Evolutionary conservation across 208 protist genomes (phyloP).

Genomic region (Balamuthia mandrillaris): DNA sequence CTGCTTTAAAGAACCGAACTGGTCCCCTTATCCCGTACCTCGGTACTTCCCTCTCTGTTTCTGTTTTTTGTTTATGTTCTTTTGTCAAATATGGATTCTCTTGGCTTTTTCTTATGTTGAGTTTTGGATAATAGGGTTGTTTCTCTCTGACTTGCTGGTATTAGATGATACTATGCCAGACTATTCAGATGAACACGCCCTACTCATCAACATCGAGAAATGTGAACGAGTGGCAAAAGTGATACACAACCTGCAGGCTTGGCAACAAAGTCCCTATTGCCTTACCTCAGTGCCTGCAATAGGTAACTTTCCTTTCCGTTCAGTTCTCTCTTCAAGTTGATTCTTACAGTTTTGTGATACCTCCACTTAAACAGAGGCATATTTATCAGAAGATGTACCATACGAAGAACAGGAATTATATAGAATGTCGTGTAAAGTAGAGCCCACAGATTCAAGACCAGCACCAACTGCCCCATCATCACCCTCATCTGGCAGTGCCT

Average conservation of each 20-base stretch:
- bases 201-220: constrained; percentile 13
- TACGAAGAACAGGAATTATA: constrained; percentile 21
- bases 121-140: too few relatives aligned
- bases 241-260: not conserved
- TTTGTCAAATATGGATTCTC: too few relatives aligned
- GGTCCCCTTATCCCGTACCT: not conserved
- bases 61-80: not conserved
- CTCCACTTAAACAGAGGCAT: not conserved
- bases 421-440: not conserved
- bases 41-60: not conserved
- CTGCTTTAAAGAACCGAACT: not conserved
- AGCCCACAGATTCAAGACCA: not conserved
- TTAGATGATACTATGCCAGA: not conserved
- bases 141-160: not conserved
- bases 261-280: constrained; percentile 6
- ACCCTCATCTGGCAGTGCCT: not conserved
- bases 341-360: not conserved
- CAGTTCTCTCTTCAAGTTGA: not conserved
- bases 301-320: not conserved
- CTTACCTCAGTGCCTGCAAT: not conserved
- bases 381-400: not conserved
- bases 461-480: not conserved
- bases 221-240: not conserved
- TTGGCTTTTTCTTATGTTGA: too few relatives aligned
- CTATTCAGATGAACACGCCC: constrained; percentile 6